Percentiles rank a stretch among this genome's conserved stretches.
phyloP scores from a whole-genome alignment of 768 basidiomycete species.

The Mycena crocata region DNA sequence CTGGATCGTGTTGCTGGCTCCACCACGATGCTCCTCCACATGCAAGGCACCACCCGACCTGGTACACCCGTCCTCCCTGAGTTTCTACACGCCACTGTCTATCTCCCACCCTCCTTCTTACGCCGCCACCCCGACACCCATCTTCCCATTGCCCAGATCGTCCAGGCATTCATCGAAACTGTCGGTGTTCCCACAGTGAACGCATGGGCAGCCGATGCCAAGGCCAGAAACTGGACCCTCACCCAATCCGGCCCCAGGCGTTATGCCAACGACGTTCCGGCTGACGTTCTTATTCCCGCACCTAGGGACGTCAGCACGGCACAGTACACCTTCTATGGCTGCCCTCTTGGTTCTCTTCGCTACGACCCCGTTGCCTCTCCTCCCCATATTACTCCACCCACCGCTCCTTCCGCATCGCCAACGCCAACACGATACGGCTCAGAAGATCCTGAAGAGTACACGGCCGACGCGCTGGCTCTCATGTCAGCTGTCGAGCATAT shows the following conservation, averaged over 20 bases:
- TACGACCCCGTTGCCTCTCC: not conserved
- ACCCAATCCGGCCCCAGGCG: not conserved
- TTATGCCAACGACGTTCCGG: not conserved
- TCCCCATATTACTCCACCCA: too few species aligned
- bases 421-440: not conserved
- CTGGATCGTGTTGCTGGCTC: constrained; percentile 13
- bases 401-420: not conserved
- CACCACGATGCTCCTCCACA: constrained; percentile 17
- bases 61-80: not conserved
- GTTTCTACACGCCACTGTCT: not conserved
- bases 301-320: not conserved
- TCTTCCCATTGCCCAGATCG: constrained; percentile 1
- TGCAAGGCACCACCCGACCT: constrained; percentile 7
- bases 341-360: not conserved
- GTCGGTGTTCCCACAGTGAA: constrained; percentile 12
- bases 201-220: not conserved
- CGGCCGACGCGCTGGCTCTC: not conserved
- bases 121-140: not conserved
- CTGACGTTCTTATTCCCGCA: not conserved
- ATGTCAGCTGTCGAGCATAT: not conserved
- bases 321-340: not conserved
- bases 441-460: not conserved
- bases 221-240: not conserved
- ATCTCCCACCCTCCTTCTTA: constrained; percentile 5
- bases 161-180: constrained; percentile 8